These are phyloP conservation scores for Plectosphaerella sp. DNA, from an alignment of 2,329 filamentous ascomycete genomes.

Conservation along the genomic window DNA sequence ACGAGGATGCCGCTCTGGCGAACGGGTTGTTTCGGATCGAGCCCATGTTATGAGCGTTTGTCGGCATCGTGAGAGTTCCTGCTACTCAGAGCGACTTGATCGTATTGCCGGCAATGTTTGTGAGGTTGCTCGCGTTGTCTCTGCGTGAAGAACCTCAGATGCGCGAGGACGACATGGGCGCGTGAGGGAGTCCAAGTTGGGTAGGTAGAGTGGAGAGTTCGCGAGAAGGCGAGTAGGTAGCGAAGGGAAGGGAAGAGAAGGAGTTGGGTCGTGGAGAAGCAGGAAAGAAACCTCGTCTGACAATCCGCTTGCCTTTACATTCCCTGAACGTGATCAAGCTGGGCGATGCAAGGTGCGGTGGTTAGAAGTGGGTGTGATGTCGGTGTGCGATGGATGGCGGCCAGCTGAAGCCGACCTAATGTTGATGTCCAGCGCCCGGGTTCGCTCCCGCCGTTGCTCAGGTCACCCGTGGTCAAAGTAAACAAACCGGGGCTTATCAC, in stretches of 20 bases:
- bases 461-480: slow-evolving; percentile 19
- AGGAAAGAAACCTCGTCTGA: too few relatives aligned
- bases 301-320: background rate
- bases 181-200: background rate
- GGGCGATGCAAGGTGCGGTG: too few relatives aligned
- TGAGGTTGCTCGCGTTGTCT: background rate
- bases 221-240: background rate
- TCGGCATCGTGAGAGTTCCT: slow-evolving; percentile 36
- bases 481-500: slow-evolving; percentile 15
- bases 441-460: slow-evolving; percentile 18
- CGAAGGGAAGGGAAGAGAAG: background rate
- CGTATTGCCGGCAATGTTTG: background rate
- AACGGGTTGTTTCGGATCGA: slow-evolving; percentile 81
- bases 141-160: background rate
- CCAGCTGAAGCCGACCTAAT: background rate
- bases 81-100: slow-evolving; percentile 1
- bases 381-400: background rate
- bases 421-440: background rate
- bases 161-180: background rate
- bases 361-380: background rate
- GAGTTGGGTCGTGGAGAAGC: background rate
- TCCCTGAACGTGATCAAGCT: too few relatives aligned
- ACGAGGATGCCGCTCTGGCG: slow-evolving; percentile 62
- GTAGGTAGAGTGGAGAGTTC: background rate
- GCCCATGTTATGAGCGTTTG: slow-evolving; percentile 48